Percentiles rank a stretch among this genome's conserved stretches.
Conservation (phyloP, 2,329 filamentous ascomycete genomes). For the Aspergillus brasiliensis region DNA sequence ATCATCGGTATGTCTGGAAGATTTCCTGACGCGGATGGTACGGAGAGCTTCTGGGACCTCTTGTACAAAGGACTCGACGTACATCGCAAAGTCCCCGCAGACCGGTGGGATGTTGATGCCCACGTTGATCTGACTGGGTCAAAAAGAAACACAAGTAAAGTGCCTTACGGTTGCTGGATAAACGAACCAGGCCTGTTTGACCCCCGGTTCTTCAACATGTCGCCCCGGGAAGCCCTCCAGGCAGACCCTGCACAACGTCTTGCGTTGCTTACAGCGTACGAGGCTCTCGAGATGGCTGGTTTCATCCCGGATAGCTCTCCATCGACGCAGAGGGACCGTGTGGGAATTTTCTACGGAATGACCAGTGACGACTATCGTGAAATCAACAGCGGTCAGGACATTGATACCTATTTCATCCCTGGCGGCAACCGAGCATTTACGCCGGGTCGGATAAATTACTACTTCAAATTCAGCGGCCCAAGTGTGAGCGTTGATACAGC, state of each 20-base stretch:
- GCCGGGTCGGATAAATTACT: conserved; percentile 54
- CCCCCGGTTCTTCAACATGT: conserved; percentile 86
- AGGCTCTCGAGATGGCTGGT: conserved; percentile 79
- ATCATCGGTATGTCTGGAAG: conserved; percentile 82
- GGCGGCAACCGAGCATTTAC: conserved; percentile 60
- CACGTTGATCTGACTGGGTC: conserved; percentile 74
- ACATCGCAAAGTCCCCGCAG: conserved; percentile 60
- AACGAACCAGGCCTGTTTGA: conserved; percentile 77
- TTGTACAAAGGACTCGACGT: conserved; percentile 75
- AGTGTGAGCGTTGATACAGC: conserved; percentile 76
- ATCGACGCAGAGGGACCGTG: conserved; percentile 64
- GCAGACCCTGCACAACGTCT: conserved; percentile 82
- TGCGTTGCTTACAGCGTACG: conserved; percentile 75
- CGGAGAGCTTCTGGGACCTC: conserved; percentile 74
- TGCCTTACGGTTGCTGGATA: conserved; percentile 74
- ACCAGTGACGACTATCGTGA: conserved; percentile 78
- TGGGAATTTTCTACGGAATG: conserved; percentile 75
- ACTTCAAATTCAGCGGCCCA: conserved; percentile 75
- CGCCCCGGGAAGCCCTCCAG: conserved; percentile 75
- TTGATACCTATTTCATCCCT: conserved; percentile 70
- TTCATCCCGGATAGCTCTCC: conserved; percentile 73
- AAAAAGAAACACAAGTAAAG: conserved; percentile 73
- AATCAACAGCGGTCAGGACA: conserved; percentile 71
- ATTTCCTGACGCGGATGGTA: conserved; percentile 71
- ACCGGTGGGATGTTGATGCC: conserved; percentile 72